Conservation (phyloP, 139 green algal species). For the Spirogloea muscicola region DNA sequence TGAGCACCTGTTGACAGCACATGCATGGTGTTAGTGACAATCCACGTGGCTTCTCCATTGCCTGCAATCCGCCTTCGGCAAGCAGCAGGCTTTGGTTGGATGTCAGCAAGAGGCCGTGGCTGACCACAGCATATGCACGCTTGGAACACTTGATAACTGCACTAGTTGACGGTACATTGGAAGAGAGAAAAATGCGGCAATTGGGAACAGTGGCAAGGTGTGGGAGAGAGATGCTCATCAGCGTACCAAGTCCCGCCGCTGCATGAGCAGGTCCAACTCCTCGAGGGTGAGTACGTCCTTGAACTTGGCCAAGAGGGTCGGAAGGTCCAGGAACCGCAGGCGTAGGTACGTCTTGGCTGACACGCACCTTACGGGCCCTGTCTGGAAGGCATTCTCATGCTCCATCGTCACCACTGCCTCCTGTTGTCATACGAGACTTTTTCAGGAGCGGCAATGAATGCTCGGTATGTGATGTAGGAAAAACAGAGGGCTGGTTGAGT, state of each 20-base stretch:
- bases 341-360: conserved; percentile 70
- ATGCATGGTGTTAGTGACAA: too few species aligned
- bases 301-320: conserved; percentile 52
- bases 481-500: too few species aligned
- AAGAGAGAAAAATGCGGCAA: not conserved
- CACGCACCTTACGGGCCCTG: conserved; percentile 60
- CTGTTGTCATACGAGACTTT: too few species aligned
- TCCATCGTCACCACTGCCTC: conserved; percentile 52
- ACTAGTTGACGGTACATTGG: conserved; percentile 2
- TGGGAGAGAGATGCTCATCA: too few species aligned
- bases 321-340: conserved; percentile 66
- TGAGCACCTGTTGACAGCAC: conserved; percentile 64
- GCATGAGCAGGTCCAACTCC: conserved; percentile 62
- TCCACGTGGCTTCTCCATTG: too few species aligned
- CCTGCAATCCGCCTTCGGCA: too few species aligned
- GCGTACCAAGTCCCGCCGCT: conserved; percentile 50
- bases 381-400: conserved; percentile 78
- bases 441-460: too few species aligned
- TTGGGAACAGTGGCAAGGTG: not conserved
- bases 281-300: conserved; percentile 35
- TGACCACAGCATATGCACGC: too few species aligned
- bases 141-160: too few species aligned
- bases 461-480: too few species aligned
- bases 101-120: too few species aligned
- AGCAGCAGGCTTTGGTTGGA: too few species aligned